A percentile compares a stretch with the other conserved stretches of the same genome.
Conservation (phyloP, 805 yeast species). For the Monosporozyma unispora region DNA sequence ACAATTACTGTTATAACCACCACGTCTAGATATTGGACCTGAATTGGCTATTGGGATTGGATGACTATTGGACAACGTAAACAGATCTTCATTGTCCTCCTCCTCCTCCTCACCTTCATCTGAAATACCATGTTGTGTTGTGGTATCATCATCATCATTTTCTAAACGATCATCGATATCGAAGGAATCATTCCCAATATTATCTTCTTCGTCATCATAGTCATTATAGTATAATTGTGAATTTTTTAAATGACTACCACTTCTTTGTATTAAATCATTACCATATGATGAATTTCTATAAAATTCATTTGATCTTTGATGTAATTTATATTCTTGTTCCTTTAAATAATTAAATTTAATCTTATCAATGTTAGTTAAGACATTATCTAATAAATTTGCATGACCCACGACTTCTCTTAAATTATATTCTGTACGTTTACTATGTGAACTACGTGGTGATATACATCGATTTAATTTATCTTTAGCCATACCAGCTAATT, state of each 20-base stretch:
- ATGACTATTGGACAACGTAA: background rate
- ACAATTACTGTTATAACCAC: background rate
- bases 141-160: background rate
- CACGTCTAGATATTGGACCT: background rate
- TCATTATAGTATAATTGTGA: background rate
- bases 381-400: slow-evolving; percentile 24
- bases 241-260: background rate
- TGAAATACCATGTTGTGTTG: too few species aligned
- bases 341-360: slow-evolving; percentile 3
- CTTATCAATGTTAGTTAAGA: slow-evolving; percentile 17
- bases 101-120: background rate
- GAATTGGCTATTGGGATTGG: background rate
- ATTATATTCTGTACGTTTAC: slow-evolving; percentile 15
- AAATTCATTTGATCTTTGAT: background rate
- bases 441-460: slow-evolving; percentile 10
- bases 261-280: background rate
- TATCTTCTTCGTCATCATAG: background rate
- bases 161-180: background rate
- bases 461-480: slow-evolving; percentile 14
- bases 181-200: background rate
- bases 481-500: slow-evolving; percentile 15
- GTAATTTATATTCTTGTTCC: background rate
- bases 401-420: slow-evolving; percentile 26
- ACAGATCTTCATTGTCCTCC: background rate
- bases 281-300: background rate